These are phyloP conservation scores for Globisporangium paroecandrum DNA, from an alignment of 352 stramenopile species.

Conservation along the genomic window DNA sequence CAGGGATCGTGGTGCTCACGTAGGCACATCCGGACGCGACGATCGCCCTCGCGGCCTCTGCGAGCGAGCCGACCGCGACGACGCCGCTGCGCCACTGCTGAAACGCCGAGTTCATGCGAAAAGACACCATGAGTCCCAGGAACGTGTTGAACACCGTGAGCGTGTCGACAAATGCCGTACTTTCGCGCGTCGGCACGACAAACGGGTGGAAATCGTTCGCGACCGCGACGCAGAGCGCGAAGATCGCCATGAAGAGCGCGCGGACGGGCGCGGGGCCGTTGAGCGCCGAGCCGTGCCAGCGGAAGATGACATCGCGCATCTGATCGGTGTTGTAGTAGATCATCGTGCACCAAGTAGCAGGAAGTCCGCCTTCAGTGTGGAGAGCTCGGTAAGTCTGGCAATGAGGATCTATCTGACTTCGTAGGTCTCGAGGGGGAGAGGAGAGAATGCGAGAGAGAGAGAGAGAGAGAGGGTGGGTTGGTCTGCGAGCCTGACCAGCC, in stretches of 20 bases:
- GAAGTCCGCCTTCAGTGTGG: background rate
- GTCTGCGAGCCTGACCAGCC: background rate
- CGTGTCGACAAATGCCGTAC: slow-evolving; percentile 73
- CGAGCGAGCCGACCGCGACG: slow-evolving; percentile 56
- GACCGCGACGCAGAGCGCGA: slow-evolving; percentile 47
- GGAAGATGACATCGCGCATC: slow-evolving; percentile 55
- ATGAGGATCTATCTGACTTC: background rate
- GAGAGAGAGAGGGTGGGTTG: background rate
- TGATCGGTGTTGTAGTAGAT: slow-evolving; percentile 79
- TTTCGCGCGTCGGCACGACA: slow-evolving; percentile 58
- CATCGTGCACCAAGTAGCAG: slow-evolving; percentile 28
- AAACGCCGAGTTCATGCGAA: slow-evolving; percentile 81
- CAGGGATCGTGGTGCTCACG: slow-evolving; percentile 44
- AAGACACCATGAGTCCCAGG: slow-evolving; percentile 72
- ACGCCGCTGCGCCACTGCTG: slow-evolving; percentile 72
- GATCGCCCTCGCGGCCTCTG: slow-evolving; percentile 60
- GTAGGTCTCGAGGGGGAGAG: background rate
- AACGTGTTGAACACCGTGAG: slow-evolving; percentile 87
- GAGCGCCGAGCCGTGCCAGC: slow-evolving; percentile 73
- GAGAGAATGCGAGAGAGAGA: background rate
- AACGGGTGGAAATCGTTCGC: slow-evolving; percentile 60
- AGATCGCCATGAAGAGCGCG: slow-evolving; percentile 61
- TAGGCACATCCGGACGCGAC: slow-evolving; percentile 68
- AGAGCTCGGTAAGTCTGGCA: background rate
- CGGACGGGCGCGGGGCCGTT: slow-evolving; percentile 61